phyloP scores from a whole-genome alignment of 129 eudicot species.

The Daucus carota region DNA sequence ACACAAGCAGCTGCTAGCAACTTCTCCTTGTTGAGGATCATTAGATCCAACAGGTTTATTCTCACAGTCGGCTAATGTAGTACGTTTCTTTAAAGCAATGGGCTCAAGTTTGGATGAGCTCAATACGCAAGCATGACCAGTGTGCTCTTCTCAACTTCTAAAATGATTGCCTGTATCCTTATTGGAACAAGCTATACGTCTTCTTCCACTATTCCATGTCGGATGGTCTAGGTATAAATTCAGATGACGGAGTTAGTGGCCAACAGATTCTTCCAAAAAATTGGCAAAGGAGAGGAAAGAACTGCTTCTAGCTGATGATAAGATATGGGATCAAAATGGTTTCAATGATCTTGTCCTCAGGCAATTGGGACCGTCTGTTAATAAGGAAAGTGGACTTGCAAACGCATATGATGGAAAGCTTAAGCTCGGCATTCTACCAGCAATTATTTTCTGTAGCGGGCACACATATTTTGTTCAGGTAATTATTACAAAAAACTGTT shows the following conservation, averaged over 20 bases:
- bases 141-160: neutral
- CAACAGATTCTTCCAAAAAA: conserved; percentile 65
- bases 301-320: conserved; percentile 76
- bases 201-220: neutral
- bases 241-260: conserved; percentile 41
- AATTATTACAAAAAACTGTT: neutral
- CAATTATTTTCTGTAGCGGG: conserved; percentile 91
- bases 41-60: too few relatives aligned
- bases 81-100: too few relatives aligned
- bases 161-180: neutral
- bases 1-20: too few relatives aligned
- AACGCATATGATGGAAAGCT: conserved; percentile 91
- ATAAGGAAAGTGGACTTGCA: conserved; percentile 85
- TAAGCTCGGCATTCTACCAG: conserved; percentile 86
- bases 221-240: neutral
- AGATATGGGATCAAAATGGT: conserved; percentile 93
- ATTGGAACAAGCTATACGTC: neutral
- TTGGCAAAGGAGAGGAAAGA: conserved; percentile 95
- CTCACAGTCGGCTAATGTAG: too few relatives aligned
- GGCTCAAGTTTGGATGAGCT: too few relatives aligned
- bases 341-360: conserved; percentile 71
- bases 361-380: conserved; percentile 86
- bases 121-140: too few relatives aligned
- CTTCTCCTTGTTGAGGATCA: too few relatives aligned
- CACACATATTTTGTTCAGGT: conserved; percentile 98